These are phyloP conservation scores for Suillus bovinus DNA, from an alignment of 768 basidiomycete genomes.

Conservation along the genomic window DNA sequence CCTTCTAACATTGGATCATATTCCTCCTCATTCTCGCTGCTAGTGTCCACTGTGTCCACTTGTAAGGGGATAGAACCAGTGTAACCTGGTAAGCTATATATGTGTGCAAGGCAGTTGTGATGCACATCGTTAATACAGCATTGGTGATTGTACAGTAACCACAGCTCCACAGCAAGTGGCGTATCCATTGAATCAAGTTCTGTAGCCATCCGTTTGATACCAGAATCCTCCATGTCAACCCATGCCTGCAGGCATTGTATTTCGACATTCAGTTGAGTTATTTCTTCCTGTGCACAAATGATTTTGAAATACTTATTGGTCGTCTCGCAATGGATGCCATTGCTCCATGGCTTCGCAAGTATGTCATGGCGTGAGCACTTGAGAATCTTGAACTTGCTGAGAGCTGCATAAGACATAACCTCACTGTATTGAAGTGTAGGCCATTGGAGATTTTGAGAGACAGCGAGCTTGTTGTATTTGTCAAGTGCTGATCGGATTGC, in stretches of 20 bases:
- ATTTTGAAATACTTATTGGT: slow-evolving; percentile 27
- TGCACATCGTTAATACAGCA: not conserved
- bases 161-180: slow-evolving; percentile 6
- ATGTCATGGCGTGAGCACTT: slow-evolving; percentile 32
- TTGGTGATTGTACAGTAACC: not conserved
- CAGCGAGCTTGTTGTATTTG: slow-evolving; percentile 33
- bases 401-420: slow-evolving; percentile 20
- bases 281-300: slow-evolving; percentile 26
- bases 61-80: slow-evolving; percentile 1
- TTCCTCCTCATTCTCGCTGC: not conserved
- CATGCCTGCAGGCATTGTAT: slow-evolving; percentile 18
- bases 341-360: slow-evolving; percentile 25
- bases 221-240: slow-evolving; percentile 21
- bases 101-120: not conserved
- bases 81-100: slow-evolving; percentile 1
- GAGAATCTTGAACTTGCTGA: slow-evolving; percentile 35
- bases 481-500: slow-evolving; percentile 35
- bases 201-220: not conserved
- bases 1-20: not conserved
- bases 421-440: slow-evolving; percentile 21
- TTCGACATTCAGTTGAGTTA: slow-evolving; percentile 27
- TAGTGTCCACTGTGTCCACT: not conserved
- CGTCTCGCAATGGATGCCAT: slow-evolving; percentile 13
- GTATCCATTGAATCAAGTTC: not conserved
- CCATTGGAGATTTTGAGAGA: slow-evolving; percentile 6